Evolutionary conservation across 2,329 filamentous ascomycete genomes (phyloP).

Genomic region (Penicillium sp.): DNA sequence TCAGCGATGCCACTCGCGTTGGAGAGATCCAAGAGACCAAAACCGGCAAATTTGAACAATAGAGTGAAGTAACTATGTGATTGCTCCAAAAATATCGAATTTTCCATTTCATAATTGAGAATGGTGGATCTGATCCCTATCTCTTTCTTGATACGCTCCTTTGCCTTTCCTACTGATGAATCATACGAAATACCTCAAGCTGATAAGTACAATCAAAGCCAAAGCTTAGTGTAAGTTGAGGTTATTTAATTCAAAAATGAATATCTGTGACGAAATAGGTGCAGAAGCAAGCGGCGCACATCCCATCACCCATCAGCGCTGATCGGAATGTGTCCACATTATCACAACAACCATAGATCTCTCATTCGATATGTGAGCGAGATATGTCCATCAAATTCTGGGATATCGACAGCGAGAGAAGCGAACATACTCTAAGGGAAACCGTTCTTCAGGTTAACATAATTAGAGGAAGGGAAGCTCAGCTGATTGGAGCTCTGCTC

Average conservation of each 20-base stretch:
- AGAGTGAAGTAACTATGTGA: too few species aligned
- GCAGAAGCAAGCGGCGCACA: neutral
- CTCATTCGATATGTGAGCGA: neutral
- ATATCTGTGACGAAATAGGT: neutral
- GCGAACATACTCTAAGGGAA: conserved; percentile 7
- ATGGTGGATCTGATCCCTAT: too few species aligned
- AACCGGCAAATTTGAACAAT: neutral
- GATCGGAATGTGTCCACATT: neutral
- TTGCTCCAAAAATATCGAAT: too few species aligned
- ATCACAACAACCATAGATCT: neutral
- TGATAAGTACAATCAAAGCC: too few species aligned
- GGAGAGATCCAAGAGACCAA: neutral
- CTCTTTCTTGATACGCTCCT: too few species aligned
- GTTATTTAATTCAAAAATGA: too few species aligned
- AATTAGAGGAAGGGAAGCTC: conserved; percentile 54
- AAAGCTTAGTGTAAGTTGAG: too few species aligned
- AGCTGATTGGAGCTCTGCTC: conserved; percentile 51
- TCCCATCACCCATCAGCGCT: neutral
- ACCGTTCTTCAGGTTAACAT: conserved; percentile 49
- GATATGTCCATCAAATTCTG: neutral
- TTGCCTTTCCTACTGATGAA: too few species aligned
- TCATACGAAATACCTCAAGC: too few species aligned
- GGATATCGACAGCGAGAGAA: neutral
- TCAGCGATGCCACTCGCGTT: neutral
- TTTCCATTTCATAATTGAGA: too few species aligned